Percentiles rank a stretch among this genome's conserved stretches.
These are phyloP conservation scores for Erysimum cheiranthoides DNA, from an alignment of 345 rosid genomes.

Conservation along the genomic window DNA sequence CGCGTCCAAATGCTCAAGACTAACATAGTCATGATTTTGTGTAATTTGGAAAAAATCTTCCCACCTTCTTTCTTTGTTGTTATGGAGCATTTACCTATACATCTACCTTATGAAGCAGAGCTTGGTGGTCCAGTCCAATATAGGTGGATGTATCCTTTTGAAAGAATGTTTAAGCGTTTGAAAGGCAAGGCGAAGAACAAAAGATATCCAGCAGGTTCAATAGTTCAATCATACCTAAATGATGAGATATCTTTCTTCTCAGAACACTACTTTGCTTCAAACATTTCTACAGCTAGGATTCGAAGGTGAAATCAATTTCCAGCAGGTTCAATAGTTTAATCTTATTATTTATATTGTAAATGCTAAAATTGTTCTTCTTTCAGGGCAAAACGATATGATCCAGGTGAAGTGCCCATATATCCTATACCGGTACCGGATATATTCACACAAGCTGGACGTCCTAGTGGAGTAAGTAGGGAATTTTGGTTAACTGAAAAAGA, in stretches of 20 bases:
- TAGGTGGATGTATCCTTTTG: background rate
- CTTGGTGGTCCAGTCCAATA: background rate
- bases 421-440: background rate
- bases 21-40: background rate
- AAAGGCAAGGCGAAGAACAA: background rate
- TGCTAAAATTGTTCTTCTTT: no score
- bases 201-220: background rate
- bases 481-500: background rate
- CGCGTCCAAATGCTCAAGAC: background rate
- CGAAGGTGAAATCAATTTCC: no score
- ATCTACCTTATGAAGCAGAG: background rate
- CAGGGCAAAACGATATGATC: background rate
- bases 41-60: background rate
- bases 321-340: no score
- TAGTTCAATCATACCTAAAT: background rate
- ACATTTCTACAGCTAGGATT: no score
- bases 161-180: background rate
- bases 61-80: constrained; percentile 1
- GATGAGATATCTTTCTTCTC: background rate
- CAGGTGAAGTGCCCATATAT: background rate
- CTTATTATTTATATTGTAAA: no score
- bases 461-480: no score
- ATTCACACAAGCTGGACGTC: no score
- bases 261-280: no score
- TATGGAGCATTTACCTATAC: background rate